Conservation (phyloP, 83 land plant genomes). For the Picea mariana region DNA sequence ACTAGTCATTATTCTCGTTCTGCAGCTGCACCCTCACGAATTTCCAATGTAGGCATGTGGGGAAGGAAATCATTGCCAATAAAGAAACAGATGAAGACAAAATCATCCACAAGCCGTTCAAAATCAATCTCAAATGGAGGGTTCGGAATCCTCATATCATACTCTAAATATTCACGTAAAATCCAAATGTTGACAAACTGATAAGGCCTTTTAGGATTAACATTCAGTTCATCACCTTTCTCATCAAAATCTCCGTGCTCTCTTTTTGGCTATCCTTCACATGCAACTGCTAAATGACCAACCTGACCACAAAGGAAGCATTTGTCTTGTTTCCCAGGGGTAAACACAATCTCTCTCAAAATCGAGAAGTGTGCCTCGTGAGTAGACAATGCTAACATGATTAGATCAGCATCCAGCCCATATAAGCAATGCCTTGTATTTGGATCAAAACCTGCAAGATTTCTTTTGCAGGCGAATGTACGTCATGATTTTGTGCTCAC, state of each 20-base stretch:
- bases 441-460: slow-evolving; percentile 70
- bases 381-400: slow-evolving; percentile 88
- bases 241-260: slow-evolving; percentile 29
- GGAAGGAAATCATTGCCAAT: slow-evolving; percentile 90
- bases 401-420: slow-evolving; percentile 94
- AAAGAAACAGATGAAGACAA: slow-evolving; percentile 82
- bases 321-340: slow-evolving; percentile 38
- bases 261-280: slow-evolving; percentile 37
- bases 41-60: slow-evolving; percentile 79
- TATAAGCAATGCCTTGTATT: slow-evolving; percentile 83
- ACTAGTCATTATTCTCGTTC: too few species aligned
- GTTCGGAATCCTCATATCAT: slow-evolving; percentile 45
- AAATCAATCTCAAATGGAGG: slow-evolving; percentile 43
- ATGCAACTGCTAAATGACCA: slow-evolving; percentile 46
- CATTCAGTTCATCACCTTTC: slow-evolving; percentile 37
- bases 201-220: slow-evolving; percentile 76
- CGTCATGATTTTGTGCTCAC: slow-evolving; percentile 83
- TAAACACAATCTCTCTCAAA: slow-evolving; percentile 70
- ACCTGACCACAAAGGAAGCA: slow-evolving; percentile 52
- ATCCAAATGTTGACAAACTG: slow-evolving; percentile 83
- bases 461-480: slow-evolving; percentile 73
- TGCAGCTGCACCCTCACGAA: slow-evolving; percentile 11
- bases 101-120: slow-evolving; percentile 75
- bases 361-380: slow-evolving; percentile 92
- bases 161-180: slow-evolving; percentile 63